phyloP scores from a whole-genome alignment of 1,139 yeast genomes.

The Yamadazyma pseudoaaseri region DNA sequence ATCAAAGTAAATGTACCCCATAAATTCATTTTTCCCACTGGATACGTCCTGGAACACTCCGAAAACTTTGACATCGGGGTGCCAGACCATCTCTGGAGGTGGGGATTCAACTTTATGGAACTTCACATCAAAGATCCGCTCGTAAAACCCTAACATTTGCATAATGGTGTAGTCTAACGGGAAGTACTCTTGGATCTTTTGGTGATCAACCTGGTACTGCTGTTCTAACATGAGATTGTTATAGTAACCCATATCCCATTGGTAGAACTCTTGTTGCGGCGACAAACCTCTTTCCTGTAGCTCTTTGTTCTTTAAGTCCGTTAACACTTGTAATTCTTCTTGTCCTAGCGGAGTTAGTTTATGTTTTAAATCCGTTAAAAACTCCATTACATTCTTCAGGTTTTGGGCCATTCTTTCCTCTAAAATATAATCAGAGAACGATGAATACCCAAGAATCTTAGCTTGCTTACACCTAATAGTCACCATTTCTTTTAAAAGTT shows the following conservation, averaged over 20 bases:
- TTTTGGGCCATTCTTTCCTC: slow-evolving; percentile 81
- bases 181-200: slow-evolving; percentile 72
- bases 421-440: slow-evolving; percentile 65
- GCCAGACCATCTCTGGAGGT: slow-evolving; percentile 52
- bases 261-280: slow-evolving; percentile 47
- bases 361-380: slow-evolving; percentile 57
- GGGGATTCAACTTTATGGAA: slow-evolving; percentile 52
- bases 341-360: slow-evolving; percentile 60
- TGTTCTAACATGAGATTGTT: slow-evolving; percentile 62
- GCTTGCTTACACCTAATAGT: slow-evolving; percentile 63
- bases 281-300: slow-evolving; percentile 39
- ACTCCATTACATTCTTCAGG: slow-evolving; percentile 55
- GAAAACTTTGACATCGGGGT: slow-evolving; percentile 71
- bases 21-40: slow-evolving; percentile 41
- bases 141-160: slow-evolving; percentile 71
- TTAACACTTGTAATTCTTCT: slow-evolving; percentile 50
- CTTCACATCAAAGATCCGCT: slow-evolving; percentile 63
- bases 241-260: slow-evolving; percentile 75
- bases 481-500: slow-evolving; percentile 57
- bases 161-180: slow-evolving; percentile 67
- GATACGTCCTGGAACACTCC: slow-evolving; percentile 66
- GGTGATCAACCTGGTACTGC: slow-evolving; percentile 69
- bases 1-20: slow-evolving; percentile 80
- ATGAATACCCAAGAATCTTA: slow-evolving; percentile 59
- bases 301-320: slow-evolving; percentile 55